Evolutionary conservation across 306 rosid species (phyloP).

Genomic region (Cucumis sativus): Cucumber_9930_V3 NC_026658.2:4543501-4544000

Average conservation of each 20-base stretch:
- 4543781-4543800: too few species aligned
- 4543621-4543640: constrained; percentile 47
- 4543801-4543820: neutral
- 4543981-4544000: neutral
- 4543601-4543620: constrained; percentile 83
- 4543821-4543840: neutral
- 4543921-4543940: neutral
- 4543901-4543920: constrained; percentile 28
- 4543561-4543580: constrained; percentile 64
- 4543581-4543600: constrained; percentile 42
- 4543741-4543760: neutral
- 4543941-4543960: neutral
- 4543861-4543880: constrained; percentile 13
- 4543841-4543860: neutral
- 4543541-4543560: constrained; percentile 78
- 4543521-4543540: constrained; percentile 26
- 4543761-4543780: neutral
- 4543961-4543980: neutral
- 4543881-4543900: constrained; percentile 16
- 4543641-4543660: constrained; percentile 57
- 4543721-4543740: neutral
- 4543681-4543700: constrained; percentile 69
- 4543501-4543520: constrained; percentile 13
- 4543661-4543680: constrained; percentile 85
- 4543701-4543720: neutral